Percentiles rank a stretch among this genome's conserved stretches.
phyloP scores from a whole-genome alignment of 768 basidiomycete species.

The Coprinellus micaceus region DNA sequence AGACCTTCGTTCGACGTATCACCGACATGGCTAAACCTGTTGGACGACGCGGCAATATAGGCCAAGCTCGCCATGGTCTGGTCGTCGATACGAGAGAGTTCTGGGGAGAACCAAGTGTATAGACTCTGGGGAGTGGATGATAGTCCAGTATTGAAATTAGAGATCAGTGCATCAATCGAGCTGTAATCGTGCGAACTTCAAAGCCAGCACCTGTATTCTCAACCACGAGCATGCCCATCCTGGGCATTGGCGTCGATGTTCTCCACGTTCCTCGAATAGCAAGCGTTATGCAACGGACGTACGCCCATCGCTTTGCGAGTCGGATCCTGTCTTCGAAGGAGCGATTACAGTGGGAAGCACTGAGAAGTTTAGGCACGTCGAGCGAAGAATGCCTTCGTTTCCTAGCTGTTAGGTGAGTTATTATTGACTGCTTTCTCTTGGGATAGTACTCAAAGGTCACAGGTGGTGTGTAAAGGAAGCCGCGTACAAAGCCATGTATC shows the following conservation, averaged over 20 bases:
- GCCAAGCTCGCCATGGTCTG: slow-evolving; percentile 23
- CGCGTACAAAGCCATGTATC: slow-evolving; percentile 81
- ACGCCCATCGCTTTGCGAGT: slow-evolving; percentile 43
- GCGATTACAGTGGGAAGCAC: slow-evolving; percentile 34
- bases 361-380: slow-evolving; percentile 16
- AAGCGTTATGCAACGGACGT: slow-evolving; percentile 47
- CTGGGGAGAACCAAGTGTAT: too few relatives aligned
- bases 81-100: too few relatives aligned
- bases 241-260: slow-evolving; percentile 77
- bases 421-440: not conserved
- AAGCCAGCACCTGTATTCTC: not conserved
- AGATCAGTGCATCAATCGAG: not conserved
- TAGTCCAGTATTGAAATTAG: not conserved
- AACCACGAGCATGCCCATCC: slow-evolving; percentile 45
- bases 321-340: slow-evolving; percentile 63
- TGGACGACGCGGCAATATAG: slow-evolving; percentile 47
- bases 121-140: not conserved
- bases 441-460: slow-evolving; percentile 7
- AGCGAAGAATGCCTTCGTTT: slow-evolving; percentile 38
- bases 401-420: slow-evolving; percentile 67
- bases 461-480: slow-evolving; percentile 88
- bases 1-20: slow-evolving; percentile 41
- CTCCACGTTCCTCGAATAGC: slow-evolving; percentile 65
- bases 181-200: not conserved
- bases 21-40: slow-evolving; percentile 48